Evolutionary conservation across 2,329 filamentous ascomycete genomes (phyloP), one percentile per base, ranked within the genome.

Genomic region (Nakataea oryzae): DNA sequence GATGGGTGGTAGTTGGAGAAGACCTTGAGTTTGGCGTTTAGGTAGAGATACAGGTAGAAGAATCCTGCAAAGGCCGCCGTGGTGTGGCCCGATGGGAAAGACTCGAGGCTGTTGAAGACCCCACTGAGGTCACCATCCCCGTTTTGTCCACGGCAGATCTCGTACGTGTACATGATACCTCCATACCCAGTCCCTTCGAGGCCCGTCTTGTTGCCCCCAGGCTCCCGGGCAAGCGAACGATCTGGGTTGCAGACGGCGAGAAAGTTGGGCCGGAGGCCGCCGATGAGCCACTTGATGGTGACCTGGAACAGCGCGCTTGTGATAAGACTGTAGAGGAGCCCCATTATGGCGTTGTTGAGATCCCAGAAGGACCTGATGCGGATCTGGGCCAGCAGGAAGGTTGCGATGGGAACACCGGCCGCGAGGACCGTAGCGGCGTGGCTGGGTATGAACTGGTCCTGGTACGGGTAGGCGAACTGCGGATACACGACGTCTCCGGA

Each of bases 11-110:
- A 87, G 76, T 90, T 87, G 65, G 83, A 77, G 67, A 86, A 90
- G 62, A 90, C 82, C 78, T 91, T 91, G 66, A 92, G 79, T 76
- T 91, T 91, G 58, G 86, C 88, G 72, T 91, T 91, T 57, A 92
- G 81, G 75, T 91, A 92, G 1, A 91, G 77, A 66, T 81, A 87
- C 3, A 91, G 75, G 70, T 83, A 91, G 28, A 89, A 79, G 67
- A 90, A 87, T 5, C 87, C 87, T 0, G 86, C 86, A 63, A 90
- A 91, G 0, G 87, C 87, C 0, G 87, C 88, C 0, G 88, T 89
- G 6, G 86, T 86, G 72, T 92, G 89, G 1, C 89, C 89, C 1
- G 84, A 88, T 0, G 89, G 89, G 72, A 92, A 87, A 0, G 84
- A 87, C 69, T 90, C 86, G 0, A 91, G 78, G 2, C 80, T 79